Evolutionary conservation across 2,329 filamentous ascomycete genomes (phyloP).

Genomic region (Trichoderma harzianum): DNA sequence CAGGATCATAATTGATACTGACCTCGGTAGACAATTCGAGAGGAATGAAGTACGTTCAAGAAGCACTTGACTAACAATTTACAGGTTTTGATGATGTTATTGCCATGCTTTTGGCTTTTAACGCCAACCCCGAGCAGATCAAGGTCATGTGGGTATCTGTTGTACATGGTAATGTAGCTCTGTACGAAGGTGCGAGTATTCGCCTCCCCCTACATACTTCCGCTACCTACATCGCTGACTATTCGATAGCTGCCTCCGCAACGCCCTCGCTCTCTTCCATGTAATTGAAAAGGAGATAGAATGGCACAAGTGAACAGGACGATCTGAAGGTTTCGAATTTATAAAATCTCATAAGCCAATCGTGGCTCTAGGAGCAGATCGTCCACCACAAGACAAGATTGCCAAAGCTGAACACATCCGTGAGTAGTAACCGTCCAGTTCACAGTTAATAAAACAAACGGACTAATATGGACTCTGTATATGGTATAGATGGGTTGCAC

Average conservation of each 20-base stretch:
- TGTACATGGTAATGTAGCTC: background rate
- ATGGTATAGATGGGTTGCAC: background rate
- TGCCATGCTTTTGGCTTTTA: background rate
- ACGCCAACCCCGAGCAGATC: background rate
- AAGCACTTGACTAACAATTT: background rate
- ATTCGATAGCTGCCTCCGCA: background rate
- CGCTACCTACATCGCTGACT: background rate
- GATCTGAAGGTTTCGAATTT: background rate
- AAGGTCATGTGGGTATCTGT: background rate
- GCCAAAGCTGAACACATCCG: background rate
- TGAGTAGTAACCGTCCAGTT: background rate
- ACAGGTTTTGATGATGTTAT: background rate
- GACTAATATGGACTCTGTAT: background rate
- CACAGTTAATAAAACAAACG: background rate
- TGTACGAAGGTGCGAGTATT: background rate
- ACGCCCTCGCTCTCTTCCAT: background rate
- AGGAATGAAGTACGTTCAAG: background rate
- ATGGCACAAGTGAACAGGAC: background rate
- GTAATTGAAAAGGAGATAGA: background rate
- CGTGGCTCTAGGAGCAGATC: background rate
- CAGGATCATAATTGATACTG: background rate
- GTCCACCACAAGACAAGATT: background rate
- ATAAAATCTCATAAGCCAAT: background rate
- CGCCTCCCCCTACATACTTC: background rate
- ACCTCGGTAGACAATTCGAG: background rate